Percentiles rank a stretch among this genome's conserved stretches.
These are phyloP conservation scores for Sodiomyces alkalinus DNA, from an alignment of 2,329 filamentous ascomycete species.

Conservation along the genomic window DNA sequence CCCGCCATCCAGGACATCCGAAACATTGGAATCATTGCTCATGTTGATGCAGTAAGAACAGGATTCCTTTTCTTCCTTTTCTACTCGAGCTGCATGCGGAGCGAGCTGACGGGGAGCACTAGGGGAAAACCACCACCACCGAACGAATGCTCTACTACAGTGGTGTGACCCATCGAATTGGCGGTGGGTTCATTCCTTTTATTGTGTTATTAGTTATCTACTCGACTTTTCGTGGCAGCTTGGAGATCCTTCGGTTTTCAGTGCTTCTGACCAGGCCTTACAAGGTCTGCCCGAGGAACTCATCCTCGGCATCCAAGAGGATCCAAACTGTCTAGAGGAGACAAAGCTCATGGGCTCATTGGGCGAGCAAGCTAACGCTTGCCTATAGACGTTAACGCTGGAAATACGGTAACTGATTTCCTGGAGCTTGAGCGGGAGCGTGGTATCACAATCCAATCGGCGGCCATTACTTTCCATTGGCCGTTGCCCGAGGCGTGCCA, in stretches of 20 bases:
- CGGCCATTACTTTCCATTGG: conserved; percentile 91
- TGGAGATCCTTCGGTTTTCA: too few species aligned
- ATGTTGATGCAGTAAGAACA: conserved; percentile 68
- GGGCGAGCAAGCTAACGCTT: too few species aligned
- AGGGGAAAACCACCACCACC: conserved; percentile 94
- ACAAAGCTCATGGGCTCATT: not conserved
- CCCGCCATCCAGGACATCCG: conserved; percentile 48
- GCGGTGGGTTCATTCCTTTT: conserved; percentile 31
- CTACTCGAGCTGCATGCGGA: too few species aligned
- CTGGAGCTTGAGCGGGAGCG: conserved; percentile 80
- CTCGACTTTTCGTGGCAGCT: too few species aligned
- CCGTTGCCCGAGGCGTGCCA: conserved; percentile 40
- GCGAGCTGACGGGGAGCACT: too few species aligned
- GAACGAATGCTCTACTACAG: conserved; percentile 98
- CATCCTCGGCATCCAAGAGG: conserved; percentile 1
- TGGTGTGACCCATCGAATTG: conserved; percentile 73
- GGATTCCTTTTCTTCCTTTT: too few species aligned
- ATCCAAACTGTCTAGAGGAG: not conserved
- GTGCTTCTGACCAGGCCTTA: not conserved
- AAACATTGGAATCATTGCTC: conserved; percentile 97
- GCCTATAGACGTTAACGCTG: conserved; percentile 93
- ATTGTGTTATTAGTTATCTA: conserved; percentile 2
- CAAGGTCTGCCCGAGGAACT: conserved; percentile 7
- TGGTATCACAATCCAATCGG: conserved; percentile 95
- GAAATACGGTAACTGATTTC: conserved; percentile 94